Conservation (phyloP, 257 asterid species). For the Osmanthus fragrans region DNA sequence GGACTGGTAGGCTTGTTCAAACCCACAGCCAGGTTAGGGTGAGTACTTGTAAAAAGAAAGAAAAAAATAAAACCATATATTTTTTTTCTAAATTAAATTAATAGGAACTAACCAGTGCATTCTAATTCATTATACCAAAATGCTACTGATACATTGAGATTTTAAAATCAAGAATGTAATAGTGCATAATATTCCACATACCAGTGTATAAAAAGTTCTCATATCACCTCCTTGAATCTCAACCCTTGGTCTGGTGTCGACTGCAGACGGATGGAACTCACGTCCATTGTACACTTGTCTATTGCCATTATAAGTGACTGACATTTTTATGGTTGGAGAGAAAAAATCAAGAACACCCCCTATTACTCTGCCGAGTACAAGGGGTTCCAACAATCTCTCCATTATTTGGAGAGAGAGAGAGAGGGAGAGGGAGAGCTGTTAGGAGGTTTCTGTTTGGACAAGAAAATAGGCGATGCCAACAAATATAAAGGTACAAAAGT, state of each 20-base stretch:
- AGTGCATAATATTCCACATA: slow-evolving; percentile 10
- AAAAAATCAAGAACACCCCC: slow-evolving; percentile 74
- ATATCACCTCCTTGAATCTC: slow-evolving; percentile 63
- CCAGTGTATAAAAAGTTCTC: slow-evolving; percentile 77
- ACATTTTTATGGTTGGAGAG: slow-evolving; percentile 46
- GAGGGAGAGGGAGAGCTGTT: background rate
- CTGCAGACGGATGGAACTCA: slow-evolving; percentile 69
- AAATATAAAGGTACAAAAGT: too few relatives aligned
- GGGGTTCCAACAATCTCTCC: slow-evolving; percentile 59
- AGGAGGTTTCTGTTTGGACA: too few relatives aligned
- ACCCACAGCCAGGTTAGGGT: too few relatives aligned
- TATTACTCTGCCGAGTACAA: slow-evolving; percentile 68
- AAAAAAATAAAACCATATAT: background rate
- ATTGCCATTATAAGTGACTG: slow-evolving; percentile 37
- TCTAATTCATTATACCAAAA: too few relatives aligned
- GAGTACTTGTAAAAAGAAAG: too few relatives aligned
- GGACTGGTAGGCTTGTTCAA: too few relatives aligned
- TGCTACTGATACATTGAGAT: too few relatives aligned
- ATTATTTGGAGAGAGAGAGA: slow-evolving; percentile 2
- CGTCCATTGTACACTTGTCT: slow-evolving; percentile 68
- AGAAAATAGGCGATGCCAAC: too few relatives aligned
- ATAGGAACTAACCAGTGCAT: too few relatives aligned
- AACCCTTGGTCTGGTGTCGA: slow-evolving; percentile 52
- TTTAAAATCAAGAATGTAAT: too few relatives aligned
- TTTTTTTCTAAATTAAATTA: background rate